phyloP scores from a whole-genome alignment of 2,329 filamentous ascomycete genomes.

The Cytospora mali region DNA sequence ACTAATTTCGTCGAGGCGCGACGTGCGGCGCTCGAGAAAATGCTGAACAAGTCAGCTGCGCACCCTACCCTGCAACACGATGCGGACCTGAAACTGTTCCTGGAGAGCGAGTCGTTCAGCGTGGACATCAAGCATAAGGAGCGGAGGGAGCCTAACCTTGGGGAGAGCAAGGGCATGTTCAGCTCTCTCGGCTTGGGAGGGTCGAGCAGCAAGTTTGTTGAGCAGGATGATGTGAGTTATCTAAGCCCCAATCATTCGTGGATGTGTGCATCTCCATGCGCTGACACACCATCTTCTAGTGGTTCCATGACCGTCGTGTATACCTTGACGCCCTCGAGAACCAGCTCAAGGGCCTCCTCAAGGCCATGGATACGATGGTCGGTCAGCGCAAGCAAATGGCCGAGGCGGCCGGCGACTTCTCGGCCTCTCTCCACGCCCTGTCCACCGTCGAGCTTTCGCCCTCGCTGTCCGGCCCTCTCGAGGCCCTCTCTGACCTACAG shows the following conservation, averaged over 20 bases:
- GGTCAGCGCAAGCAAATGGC: conserved; percentile 89
- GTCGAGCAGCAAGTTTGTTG: conserved; percentile 84
- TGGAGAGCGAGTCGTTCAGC: conserved; percentile 95
- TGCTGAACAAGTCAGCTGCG: conserved; percentile 93
- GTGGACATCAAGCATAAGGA: conserved; percentile 98
- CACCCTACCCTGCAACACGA: conserved; percentile 93
- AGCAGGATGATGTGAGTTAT: conserved; percentile 91
- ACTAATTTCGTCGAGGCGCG: conserved; percentile 94
- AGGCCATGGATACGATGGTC: conserved; percentile 92
- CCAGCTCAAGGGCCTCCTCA: conserved; percentile 86
- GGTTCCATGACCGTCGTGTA: conserved; percentile 95
- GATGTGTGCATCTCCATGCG: neutral
- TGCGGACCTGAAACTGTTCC: conserved; percentile 89
- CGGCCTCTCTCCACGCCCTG: conserved; percentile 86
- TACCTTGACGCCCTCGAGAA: conserved; percentile 71
- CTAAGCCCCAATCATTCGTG: neutral
- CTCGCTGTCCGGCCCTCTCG: conserved; percentile 82
- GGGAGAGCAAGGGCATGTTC: conserved; percentile 92
- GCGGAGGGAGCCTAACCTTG: conserved; percentile 79
- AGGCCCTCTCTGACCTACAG: conserved; percentile 90
- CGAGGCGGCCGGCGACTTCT: conserved; percentile 92
- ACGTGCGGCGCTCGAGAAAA: conserved; percentile 88
- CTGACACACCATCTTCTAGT: conserved; percentile 51
- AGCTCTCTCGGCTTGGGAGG: conserved; percentile 81
- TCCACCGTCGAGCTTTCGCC: conserved; percentile 92